Evolutionary conservation across 192 early-diverging fungal species (phyloP).

Genomic region (Entomortierella lignicola): DNA sequence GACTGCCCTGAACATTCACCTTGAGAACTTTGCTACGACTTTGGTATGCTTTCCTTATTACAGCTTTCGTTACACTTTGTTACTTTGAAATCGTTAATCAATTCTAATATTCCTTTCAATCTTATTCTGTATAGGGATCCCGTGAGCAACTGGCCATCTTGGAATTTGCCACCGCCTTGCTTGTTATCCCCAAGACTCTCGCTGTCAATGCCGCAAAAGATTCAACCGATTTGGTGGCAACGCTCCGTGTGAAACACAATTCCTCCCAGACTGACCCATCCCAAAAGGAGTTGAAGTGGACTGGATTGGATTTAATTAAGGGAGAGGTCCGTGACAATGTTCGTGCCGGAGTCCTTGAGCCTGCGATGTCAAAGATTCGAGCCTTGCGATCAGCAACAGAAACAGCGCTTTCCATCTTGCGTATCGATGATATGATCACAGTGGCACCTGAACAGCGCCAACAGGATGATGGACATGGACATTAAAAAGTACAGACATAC

Average conservation of each 20-base stretch:
- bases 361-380: constrained; percentile 98
- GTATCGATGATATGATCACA: constrained; percentile 96
- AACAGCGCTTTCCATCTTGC: constrained; percentile 96
- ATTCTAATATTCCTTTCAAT: no score
- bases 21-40: constrained; percentile 98
- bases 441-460: constrained; percentile 62
- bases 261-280: constrained; percentile 87
- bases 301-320: constrained; percentile 93
- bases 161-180: constrained; percentile 94
- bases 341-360: constrained; percentile 94
- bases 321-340: constrained; percentile 95
- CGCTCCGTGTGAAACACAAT: constrained; percentile 95
- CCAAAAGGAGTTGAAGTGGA: constrained; percentile 85
- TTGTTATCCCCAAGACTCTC: constrained; percentile 97
- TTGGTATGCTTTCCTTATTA: constrained; percentile 65
- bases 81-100: no score
- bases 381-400: constrained; percentile 98
- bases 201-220: constrained; percentile 99
- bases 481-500: constrained; percentile 39
- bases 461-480: constrained; percentile 66
- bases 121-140: constrained; percentile 69
- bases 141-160: constrained; percentile 98
- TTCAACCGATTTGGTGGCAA: constrained; percentile 96
- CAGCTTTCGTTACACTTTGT: no score
- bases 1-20: constrained; percentile 93